Base-by-base conservation (phyloP, 2,329 filamentous ascomycete species). In the Ampelomyces quisqualis region DNA sequence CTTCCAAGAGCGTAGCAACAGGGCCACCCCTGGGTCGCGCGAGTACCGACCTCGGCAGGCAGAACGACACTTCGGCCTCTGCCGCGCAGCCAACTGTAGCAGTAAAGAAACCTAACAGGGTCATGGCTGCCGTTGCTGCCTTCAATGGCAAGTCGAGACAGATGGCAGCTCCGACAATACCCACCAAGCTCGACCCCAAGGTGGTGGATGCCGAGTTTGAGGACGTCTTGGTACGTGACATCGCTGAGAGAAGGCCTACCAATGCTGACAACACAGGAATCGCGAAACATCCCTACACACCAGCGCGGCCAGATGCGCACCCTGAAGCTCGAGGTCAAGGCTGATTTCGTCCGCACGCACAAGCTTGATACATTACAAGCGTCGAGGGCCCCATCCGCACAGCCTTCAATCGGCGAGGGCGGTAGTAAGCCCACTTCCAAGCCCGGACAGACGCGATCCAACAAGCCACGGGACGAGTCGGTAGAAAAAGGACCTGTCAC, bases 261-360 rank as follows among this genome's bases (percentile, higher is more conserved):
- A 17, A 11, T 29, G 15, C 75, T 54, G 73, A 81, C 47, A 73
- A 70, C 24, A 13, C 17, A 95, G 68, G 89, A 95, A 64, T 83
- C 90, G 13, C 81, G 91, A 50, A 95, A 97, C 59, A 95, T 97
- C 39, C 90, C 91, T 3, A 88, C 94, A 60, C 87, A 95, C 51
- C 90, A 95, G 76, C 80, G 91, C 40, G 89, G 91, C 68, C 94
- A 94, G 72, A 96, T 98, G 90, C 81, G 91, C 31, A 90, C 84
- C 41, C 74, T 98, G 45, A 89, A 88, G 49, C 79, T 88, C 51
- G 86, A 87, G 23, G 90, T 97, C 73, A 98, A 98, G 71, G 88
- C 90, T 64, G 90, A 97, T 62, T 94, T 98, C 58, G 90, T 97
- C 57, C 84, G 85, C 38, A 90, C 95, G 65, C 88, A 96, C 64